Evolutionary conservation across 805 yeast genomes (phyloP).

Genomic region (Lachancea cidri): DNA sequence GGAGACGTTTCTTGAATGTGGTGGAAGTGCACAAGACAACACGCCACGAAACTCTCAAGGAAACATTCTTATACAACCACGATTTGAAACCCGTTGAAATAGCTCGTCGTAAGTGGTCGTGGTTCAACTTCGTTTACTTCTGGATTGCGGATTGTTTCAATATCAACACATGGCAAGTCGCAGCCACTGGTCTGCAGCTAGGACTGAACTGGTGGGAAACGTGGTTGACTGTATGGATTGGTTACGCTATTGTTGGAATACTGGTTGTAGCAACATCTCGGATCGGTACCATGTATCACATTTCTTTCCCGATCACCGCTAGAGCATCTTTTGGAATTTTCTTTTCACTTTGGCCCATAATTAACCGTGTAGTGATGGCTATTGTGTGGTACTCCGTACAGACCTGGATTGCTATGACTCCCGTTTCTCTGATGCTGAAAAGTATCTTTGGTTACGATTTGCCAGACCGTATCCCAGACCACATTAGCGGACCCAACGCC

Average conservation of each 20-base stretch:
- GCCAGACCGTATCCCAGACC: conserved; percentile 57
- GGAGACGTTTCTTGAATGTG: conserved; percentile 2
- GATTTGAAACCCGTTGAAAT: conserved; percentile 78
- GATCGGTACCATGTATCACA: conserved; percentile 74
- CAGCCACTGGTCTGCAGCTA: conserved; percentile 73
- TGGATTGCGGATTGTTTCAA: conserved; percentile 92
- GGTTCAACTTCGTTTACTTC: conserved; percentile 74
- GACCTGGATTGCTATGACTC: conserved; percentile 77
- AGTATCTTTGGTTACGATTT: conserved; percentile 69
- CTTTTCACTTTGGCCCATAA: conserved; percentile 83
- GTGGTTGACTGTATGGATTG: conserved; percentile 86
- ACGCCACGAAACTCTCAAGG: conserved; percentile 33
- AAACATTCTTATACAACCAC: conserved; percentile 63
- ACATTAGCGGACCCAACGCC: conserved; percentile 52
- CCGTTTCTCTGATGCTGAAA: conserved; percentile 70
- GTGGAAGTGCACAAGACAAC: conserved; percentile 7
- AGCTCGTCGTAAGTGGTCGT: conserved; percentile 73
- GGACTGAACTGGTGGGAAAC: conserved; percentile 90
- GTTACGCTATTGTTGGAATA: conserved; percentile 63
- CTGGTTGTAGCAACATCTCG: conserved; percentile 71
- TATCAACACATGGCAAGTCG: conserved; percentile 88
- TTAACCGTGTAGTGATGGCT: conserved; percentile 85
- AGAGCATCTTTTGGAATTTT: conserved; percentile 83
- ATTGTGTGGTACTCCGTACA: conserved; percentile 88
- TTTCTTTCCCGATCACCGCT: conserved; percentile 78